Evolutionary conservation across 768 basidiomycete genomes (phyloP).

Genomic region (Tylopilus intermedius): DNA sequence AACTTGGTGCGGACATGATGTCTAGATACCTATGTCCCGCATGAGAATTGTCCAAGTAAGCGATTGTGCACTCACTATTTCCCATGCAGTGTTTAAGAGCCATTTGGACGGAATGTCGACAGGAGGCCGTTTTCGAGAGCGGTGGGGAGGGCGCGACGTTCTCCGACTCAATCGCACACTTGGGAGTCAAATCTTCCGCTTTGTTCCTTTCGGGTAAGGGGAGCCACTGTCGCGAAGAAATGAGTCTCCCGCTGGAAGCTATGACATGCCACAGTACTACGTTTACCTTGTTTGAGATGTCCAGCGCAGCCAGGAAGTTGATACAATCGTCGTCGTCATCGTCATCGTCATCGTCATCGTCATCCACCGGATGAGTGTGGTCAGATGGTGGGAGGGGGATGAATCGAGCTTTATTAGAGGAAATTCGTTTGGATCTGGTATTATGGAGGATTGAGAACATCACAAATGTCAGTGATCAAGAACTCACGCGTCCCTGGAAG

Average conservation of each 20-base stretch:
- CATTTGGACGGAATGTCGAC: conserved; percentile 22
- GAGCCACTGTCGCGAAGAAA: conserved; percentile 20
- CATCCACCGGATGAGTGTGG: background rate
- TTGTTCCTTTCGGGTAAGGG: conserved; percentile 24
- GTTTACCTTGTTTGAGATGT: conserved; percentile 29
- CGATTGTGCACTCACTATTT: conserved; percentile 12
- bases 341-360: too few species aligned
- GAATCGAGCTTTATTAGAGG: conserved; percentile 4
- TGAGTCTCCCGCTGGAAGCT: conserved; percentile 2
- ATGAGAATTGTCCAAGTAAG: background rate
- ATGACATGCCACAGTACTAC: conserved; percentile 11
- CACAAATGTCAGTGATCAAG: too few species aligned
- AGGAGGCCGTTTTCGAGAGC: conserved; percentile 15
- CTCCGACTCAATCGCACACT: background rate
- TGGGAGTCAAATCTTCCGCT: conserved; percentile 29
- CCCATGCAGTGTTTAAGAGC: conserved; percentile 16
- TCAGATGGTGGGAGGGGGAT: background rate
- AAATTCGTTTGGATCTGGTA: conserved; percentile 4
- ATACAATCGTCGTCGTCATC: conserved; percentile 25
- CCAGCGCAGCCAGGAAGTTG: conserved; percentile 22
- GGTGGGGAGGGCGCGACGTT: conserved; percentile 2
- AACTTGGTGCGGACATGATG: conserved; percentile 14
- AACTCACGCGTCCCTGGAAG: too few species aligned
- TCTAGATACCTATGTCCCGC: conserved; percentile 9
- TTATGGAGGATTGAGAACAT: background rate